phyloP scores from a whole-genome alignment of 495 filamentous ascomycete species.

The Neurospora sp. region DNA sequence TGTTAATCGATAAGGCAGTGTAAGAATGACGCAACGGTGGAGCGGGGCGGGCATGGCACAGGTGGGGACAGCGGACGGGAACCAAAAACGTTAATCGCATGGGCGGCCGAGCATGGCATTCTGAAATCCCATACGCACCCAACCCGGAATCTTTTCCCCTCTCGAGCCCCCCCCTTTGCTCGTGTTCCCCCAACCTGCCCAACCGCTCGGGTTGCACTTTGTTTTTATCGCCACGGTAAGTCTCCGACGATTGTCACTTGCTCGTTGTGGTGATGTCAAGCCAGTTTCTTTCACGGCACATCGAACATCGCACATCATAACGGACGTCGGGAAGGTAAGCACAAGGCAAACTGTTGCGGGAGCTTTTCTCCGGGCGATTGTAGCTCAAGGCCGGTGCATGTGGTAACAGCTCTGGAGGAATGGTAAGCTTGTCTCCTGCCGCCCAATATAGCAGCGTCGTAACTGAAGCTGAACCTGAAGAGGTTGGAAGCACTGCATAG shows the following conservation, averaged over 20 bases:
- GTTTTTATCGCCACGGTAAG: neutral
- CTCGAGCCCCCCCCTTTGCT: neutral
- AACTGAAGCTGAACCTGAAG: neutral
- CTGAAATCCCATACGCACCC: neutral
- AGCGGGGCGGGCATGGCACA: neutral
- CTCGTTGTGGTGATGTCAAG: neutral
- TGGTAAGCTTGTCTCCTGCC: neutral
- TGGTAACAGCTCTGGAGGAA: neutral
- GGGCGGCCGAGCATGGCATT: neutral
- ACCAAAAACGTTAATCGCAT: neutral
- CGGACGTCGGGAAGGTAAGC: neutral
- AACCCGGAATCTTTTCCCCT: neutral
- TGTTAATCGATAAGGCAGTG: neutral
- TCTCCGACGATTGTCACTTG: neutral
- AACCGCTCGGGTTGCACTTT: neutral
- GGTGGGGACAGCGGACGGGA: neutral
- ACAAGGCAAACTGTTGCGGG: neutral
- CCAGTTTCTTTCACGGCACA: neutral
- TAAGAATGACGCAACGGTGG: neutral
- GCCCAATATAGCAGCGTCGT: neutral
- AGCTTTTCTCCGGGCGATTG: neutral
- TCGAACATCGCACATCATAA: neutral
- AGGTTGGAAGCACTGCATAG: neutral
- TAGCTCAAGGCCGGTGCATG: neutral
- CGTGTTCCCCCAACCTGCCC: neutral